Percentiles rank a stretch among this genome's conserved stretches.
These are phyloP conservation scores for Aspergillus sp. DNA, from an alignment of 2,329 filamentous ascomycete genomes.

Conservation along the genomic window DNA sequence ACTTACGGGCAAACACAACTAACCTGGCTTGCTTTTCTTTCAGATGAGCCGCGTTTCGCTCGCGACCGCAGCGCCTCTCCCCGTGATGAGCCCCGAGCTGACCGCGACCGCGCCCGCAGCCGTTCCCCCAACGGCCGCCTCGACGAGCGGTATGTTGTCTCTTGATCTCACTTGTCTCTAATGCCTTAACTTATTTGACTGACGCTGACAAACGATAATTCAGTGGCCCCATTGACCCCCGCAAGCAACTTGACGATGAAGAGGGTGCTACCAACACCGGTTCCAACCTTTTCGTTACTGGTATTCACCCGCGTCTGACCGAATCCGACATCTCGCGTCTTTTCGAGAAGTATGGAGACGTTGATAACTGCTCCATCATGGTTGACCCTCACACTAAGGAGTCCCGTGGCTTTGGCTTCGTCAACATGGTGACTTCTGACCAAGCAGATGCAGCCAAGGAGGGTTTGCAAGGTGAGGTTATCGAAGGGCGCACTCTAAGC, in stretches of 20 bases:
- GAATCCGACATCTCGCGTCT: constrained; percentile 91
- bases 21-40: constrained; percentile 14
- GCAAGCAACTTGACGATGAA: constrained; percentile 57
- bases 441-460: constrained; percentile 97
- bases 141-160: constrained; percentile 50
- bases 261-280: constrained; percentile 85
- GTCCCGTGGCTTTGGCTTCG: constrained; percentile 97
- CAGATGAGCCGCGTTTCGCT: constrained; percentile 63
- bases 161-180: not conserved
- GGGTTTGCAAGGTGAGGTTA: constrained; percentile 88
- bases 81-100: constrained; percentile 54
- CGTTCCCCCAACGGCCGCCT: constrained; percentile 62
- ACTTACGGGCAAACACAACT: constrained; percentile 11
- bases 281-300: constrained; percentile 98
- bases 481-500: constrained; percentile 92
- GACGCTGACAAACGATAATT: constrained; percentile 16
- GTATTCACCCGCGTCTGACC: constrained; percentile 87
- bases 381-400: constrained; percentile 97
- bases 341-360: constrained; percentile 98
- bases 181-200: not conserved
- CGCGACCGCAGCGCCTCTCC: constrained; percentile 68
- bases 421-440: constrained; percentile 96
- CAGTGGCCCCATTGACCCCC: constrained; percentile 45
- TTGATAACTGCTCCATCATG: constrained; percentile 99
- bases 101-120: constrained; percentile 56